Evolutionary conservation across 2,329 filamentous ascomycete genomes (phyloP), one percentile per base, ranked within the genome.

Genomic region (Fusarium sp.): DNA sequence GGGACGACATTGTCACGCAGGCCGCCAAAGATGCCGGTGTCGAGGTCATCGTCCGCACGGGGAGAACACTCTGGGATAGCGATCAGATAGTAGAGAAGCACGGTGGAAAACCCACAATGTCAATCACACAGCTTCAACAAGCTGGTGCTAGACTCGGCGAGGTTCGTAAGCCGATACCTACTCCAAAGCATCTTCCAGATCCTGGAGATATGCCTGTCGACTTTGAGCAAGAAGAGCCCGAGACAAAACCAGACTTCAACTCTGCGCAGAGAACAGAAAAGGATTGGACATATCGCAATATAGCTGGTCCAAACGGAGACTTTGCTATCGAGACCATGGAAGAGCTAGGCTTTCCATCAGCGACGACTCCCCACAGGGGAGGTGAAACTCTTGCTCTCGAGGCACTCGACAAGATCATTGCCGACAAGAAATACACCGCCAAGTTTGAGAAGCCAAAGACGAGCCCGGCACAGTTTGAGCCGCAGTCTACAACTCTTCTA

Each of bases 391-490:
- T 88, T 1, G 92, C 92, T 0, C 82, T 95, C 5, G 79, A 86
- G 70, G 84, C 84, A 34, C 86, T 95, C 2, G 84, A 88, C 10
- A 82, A 87, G 5, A 89, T 93, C 35, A 87, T 93, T 67, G 83
- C 85, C 3, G 84, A 94, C 70, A 86, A 89, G 67, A 86, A 89
- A 62, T 95, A 94, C 79, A 91, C 90, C 0, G 92, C 91, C 2
- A 94, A 90, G 0, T 95, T 95, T 77, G 88, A 91, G 78, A 95
- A 95, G 80, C 93, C 93, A 2, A 90, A 91, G 66, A 94, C 93
- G 0, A 93, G 91, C 38, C 93, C 93, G 0, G 92, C 93, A 3
- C 91, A 89, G 4, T 94, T 95, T 75, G 87, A 90, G 40, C 93
- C 93, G 0, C 92, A 92, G 78, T 89, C 92, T 0, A 95, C 93